Conservation (phyloP, 148 eudicot genomes). For the Chenopodium formosanum region DNA sequence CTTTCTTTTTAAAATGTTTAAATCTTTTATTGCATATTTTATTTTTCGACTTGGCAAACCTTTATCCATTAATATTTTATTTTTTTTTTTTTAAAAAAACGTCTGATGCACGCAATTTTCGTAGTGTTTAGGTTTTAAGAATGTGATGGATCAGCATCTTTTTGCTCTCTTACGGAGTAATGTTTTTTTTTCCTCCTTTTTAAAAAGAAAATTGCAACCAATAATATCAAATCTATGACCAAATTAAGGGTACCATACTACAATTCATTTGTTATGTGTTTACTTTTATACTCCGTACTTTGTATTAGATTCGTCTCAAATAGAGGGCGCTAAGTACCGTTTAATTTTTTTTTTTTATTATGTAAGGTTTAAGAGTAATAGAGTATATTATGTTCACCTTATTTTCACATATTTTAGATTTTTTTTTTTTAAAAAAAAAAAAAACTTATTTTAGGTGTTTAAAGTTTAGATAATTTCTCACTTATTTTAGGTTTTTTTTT, state of each 20-base stretch:
- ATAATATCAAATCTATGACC: neutral
- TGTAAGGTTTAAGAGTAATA: too few species aligned
- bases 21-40: neutral
- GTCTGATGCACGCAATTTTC: slow-evolving; percentile 28
- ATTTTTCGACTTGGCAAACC: slow-evolving; percentile 15
- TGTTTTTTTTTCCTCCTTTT: neutral
- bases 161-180: neutral
- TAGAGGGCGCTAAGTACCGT: too few species aligned
- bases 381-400: too few species aligned
- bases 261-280: too few species aligned
- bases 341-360: too few species aligned
- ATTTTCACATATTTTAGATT: too few species aligned
- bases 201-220: neutral
- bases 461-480: too few species aligned
- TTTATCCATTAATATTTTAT: slow-evolving; percentile 21
- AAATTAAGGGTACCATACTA: neutral
- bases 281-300: too few species aligned
- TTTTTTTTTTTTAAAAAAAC: neutral
- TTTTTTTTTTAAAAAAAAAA: too few species aligned
- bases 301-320: too few species aligned
- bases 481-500: too few species aligned
- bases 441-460: too few species aligned
- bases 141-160: slow-evolving; percentile 23
- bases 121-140: slow-evolving; percentile 18
- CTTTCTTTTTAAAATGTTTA: neutral